Percentiles rank a stretch among this genome's conserved stretches.
These are phyloP conservation scores for Omphalotus olearius DNA, from an alignment of 1,284 basidiomycete species.

Conservation along the genomic window DNA sequence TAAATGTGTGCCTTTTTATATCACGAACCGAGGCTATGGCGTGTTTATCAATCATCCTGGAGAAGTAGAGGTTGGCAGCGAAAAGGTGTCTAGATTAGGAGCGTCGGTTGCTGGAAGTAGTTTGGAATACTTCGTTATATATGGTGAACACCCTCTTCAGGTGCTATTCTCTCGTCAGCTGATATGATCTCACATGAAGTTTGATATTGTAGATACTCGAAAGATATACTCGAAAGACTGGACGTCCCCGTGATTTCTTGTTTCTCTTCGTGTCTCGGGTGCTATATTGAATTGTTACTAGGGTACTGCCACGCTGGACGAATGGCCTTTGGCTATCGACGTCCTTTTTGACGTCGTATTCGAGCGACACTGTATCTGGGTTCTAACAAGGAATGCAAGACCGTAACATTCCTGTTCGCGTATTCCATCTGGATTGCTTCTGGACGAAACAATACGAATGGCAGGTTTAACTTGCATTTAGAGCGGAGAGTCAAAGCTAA, in stretches of 20 bases:
- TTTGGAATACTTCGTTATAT: constrained; percentile 68
- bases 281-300: constrained; percentile 19
- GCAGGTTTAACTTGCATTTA: constrained; percentile 24
- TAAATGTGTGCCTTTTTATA: constrained; percentile 72
- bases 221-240: constrained; percentile 60
- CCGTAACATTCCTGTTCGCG: constrained; percentile 65
- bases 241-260: constrained; percentile 48
- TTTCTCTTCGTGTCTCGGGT: not conserved
- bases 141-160: constrained; percentile 60
- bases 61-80: constrained; percentile 72
- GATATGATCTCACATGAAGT: not conserved
- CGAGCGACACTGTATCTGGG: constrained; percentile 59
- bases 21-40: constrained; percentile 67
- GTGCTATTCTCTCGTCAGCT: constrained; percentile 29
- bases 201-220: constrained; percentile 45
- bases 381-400: constrained; percentile 72
- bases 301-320: constrained; percentile 66
- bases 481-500: no score
- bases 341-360: constrained; percentile 71
- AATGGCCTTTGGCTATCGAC: constrained; percentile 78
- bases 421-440: constrained; percentile 77
- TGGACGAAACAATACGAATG: constrained; percentile 82
- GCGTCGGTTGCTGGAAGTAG: constrained; percentile 60
- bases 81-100: constrained; percentile 58
- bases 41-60: constrained; percentile 75